Evolutionary conservation across 345 rosid genomes (phyloP).

Genomic region (Hibiscus syriacus): DNA sequence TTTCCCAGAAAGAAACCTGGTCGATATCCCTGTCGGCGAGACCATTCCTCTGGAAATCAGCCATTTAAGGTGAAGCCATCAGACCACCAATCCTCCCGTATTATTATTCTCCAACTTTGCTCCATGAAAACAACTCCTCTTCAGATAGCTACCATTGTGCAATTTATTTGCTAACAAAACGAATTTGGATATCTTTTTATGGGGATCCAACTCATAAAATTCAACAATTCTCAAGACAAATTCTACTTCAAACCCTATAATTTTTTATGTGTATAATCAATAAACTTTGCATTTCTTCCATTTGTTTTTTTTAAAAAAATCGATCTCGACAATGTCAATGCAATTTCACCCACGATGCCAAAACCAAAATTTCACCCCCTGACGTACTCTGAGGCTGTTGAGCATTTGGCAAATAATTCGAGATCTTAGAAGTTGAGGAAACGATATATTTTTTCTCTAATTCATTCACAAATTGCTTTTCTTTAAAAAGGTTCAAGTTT

Average conservation of each 20-base stretch:
- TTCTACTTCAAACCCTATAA: not conserved
- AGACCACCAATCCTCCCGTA: conserved; percentile 29
- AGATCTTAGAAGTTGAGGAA: not conserved
- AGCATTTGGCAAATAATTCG: not conserved
- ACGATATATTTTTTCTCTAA: not conserved
- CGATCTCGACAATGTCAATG: not conserved
- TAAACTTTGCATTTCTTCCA: not conserved
- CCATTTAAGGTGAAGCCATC: conserved; percentile 71
- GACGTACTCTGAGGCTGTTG: not conserved
- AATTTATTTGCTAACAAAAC: not conserved
- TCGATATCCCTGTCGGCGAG: conserved; percentile 73
- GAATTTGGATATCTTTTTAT: not conserved
- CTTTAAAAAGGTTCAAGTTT: no score
- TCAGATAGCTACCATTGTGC: not conserved
- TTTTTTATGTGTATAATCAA: not conserved
- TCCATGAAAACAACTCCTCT: conserved; percentile 23
- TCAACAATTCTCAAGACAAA: conserved; percentile 10
- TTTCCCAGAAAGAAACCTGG: conserved; percentile 54
- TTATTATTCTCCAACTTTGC: conserved; percentile 13
- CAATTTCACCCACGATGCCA: not conserved
- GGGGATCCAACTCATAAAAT: conserved; percentile 27
- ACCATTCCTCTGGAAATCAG: conserved; percentile 59
- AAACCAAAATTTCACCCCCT: not conserved
- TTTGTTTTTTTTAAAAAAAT: not conserved
- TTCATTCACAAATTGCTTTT: not conserved